Conservation (phyloP, 225 moss, liverwort and hornwort species). For the Climacium dendroides region DNA sequence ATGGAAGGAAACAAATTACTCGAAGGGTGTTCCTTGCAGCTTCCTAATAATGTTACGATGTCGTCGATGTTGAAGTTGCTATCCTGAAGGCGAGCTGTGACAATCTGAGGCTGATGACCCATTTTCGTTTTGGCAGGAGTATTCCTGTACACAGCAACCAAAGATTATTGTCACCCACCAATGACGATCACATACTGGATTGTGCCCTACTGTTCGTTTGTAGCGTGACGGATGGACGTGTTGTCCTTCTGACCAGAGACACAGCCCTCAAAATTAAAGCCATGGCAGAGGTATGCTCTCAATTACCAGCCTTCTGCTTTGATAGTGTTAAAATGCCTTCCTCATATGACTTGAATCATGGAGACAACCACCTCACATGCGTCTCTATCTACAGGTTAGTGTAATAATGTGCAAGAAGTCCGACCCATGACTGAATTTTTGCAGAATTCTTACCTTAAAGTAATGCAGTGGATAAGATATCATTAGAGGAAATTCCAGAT, state of each 20-base stretch:
- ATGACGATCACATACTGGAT: constrained; percentile 63
- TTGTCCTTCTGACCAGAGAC: constrained; percentile 62
- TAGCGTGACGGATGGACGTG: constrained; percentile 27
- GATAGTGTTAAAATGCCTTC: neutral
- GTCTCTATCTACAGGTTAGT: neutral
- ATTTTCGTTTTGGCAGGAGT: neutral
- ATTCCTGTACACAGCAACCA: neutral
- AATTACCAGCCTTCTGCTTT: neutral
- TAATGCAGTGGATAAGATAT: neutral
- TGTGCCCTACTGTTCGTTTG: constrained; percentile 51
- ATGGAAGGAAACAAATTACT: neutral
- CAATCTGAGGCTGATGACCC: neutral
- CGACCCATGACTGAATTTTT: neutral
- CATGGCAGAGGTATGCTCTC: constrained; percentile 58
- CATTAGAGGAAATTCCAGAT: neutral
- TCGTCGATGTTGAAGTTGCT: neutral
- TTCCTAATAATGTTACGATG: neutral
- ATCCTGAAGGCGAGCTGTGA: neutral
- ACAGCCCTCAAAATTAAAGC: constrained; percentile 76
- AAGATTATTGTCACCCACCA: constrained; percentile 39
- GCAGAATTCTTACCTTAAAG: neutral
- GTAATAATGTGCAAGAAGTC: neutral
- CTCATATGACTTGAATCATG: neutral
- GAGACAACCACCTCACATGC: neutral
- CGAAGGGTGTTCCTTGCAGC: neutral